A percentile compares a stretch with the other conserved stretches of the same genome.
These are phyloP conservation scores for Colletotrichum trifolii DNA, from an alignment of 2,329 filamentous ascomycete genomes.

Conservation along the genomic window DNA sequence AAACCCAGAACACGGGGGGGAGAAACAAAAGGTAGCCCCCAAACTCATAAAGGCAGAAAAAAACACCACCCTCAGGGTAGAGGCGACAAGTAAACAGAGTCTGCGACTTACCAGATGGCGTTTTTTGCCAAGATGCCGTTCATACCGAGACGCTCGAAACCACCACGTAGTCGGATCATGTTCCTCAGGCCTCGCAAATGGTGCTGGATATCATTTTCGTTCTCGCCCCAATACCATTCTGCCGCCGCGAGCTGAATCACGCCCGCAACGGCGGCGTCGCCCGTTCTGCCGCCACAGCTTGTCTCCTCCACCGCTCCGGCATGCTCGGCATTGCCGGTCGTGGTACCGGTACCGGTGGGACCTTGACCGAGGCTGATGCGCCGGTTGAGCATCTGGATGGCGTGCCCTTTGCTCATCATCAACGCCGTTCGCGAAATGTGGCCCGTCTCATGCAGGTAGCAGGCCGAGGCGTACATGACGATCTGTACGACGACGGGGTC, in stretches of 20 bases:
- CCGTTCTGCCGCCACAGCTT: conserved; percentile 44
- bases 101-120: conserved; percentile 56
- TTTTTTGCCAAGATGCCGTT: conserved; percentile 60
- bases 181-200: conserved; percentile 60
- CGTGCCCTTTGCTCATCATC: conserved; percentile 55
- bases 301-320: too few relatives aligned
- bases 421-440: conserved; percentile 56
- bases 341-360: background rate
- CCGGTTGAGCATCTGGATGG: conserved; percentile 59
- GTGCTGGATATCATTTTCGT: conserved; percentile 52
- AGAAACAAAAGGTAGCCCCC: conserved; percentile 3
- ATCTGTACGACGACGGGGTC: conserved; percentile 61
- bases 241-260: conserved; percentile 61
- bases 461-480: conserved; percentile 61
- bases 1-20: background rate
- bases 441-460: conserved; percentile 62
- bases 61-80: conserved; percentile 2
- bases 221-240: conserved; percentile 66
- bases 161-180: conserved; percentile 60
- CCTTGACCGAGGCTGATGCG: conserved; percentile 50
- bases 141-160: conserved; percentile 57
- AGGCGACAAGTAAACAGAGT: background rate
- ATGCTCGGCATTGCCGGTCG: background rate
- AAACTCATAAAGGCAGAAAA: conserved; percentile 1
- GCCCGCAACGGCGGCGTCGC: conserved; percentile 58